Base-by-base conservation (phyloP, 192 early-diverging fungal species). In the Linnemannia hyalina region DNA sequence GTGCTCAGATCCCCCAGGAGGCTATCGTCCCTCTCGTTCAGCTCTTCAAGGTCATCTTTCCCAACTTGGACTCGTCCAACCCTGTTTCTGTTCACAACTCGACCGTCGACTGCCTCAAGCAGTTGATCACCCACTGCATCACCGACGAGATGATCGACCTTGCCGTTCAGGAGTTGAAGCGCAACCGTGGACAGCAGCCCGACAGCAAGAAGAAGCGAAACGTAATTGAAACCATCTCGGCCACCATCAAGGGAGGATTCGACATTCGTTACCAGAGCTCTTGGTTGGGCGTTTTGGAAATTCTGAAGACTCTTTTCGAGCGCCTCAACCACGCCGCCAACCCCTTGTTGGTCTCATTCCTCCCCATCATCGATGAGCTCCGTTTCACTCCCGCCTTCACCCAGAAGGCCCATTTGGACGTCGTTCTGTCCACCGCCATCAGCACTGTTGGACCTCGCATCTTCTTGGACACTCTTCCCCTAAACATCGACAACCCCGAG, bases 331-430 rank as follows among this genome's bases (percentile, higher is more conserved):
- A 87, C 46, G 79, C 80, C 54, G 89, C 93, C 16, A 91, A 94
- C 68, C 91, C 90, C 22, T 73, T 93, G 40, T 89, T 96, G 82
- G 90, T 93, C 35, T 88, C 77, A 11, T 86, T 94, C 73, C 80
- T 97, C 20, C 81, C 85, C 20, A 88, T 93, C 32, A 84, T 98
- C 18, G 92, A 95, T 54, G 93, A 92, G 36, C 92, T 99, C 82
- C 94, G 97, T 42, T 95, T 97, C 90, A 93, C 96, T 72, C 88
- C 95, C 69, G 93, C 93, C 46, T 96, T 97, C 89, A 93, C 94
- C 63, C 95, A 94, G 88, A 98, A 98, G 88, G 92, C 93, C 54
- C 95, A 97, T 82, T 90, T 98, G 41, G 98, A 99, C 54, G 90
- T 91, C 11, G 94, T 95, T 2, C 86, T 99, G 36, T 93, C 95